A percentile compares a stretch with the other conserved stretches of the same genome.
Evolutionary conservation across 2,329 filamentous ascomycete genomes (phyloP).

Genomic region (Mycosphaerella sp.): DNA sequence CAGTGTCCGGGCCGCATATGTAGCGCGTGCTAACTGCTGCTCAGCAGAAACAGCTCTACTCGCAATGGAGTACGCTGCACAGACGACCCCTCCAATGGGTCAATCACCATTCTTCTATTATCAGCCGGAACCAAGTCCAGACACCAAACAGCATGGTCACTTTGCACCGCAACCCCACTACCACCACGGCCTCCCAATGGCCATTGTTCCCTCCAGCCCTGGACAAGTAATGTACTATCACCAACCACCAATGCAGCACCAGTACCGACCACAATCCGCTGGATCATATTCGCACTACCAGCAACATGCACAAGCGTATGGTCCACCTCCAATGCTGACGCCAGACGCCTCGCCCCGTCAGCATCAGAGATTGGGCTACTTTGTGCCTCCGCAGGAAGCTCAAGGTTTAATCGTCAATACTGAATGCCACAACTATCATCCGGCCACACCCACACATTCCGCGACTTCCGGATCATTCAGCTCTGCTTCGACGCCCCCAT

Average conservation of each 20-base stretch:
- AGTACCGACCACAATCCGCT: conserved; percentile 32
- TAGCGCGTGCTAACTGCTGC: conserved; percentile 19
- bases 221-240: conserved; percentile 50
- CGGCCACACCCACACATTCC: conserved; percentile 81
- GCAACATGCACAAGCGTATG: conserved; percentile 47
- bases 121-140: conserved; percentile 66
- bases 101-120: conserved; percentile 84
- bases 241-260: conserved; percentile 45
- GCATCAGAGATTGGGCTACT: conserved; percentile 68
- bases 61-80: conserved; percentile 37
- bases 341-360: conserved; percentile 70
- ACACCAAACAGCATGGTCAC: conserved; percentile 68
- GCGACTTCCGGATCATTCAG: conserved; percentile 74
- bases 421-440: conserved; percentile 66
- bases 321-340: conserved; percentile 60
- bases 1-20: conserved; percentile 17
- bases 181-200: conserved; percentile 44
- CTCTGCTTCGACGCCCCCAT: conserved; percentile 75
- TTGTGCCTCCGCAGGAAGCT: conserved; percentile 48
- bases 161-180: conserved; percentile 54
- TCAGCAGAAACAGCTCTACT: conserved; percentile 16
- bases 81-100: conserved; percentile 50
- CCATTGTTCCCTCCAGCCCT: conserved; percentile 43
- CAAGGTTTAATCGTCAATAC: conserved; percentile 57
- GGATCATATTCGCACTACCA: conserved; percentile 32